Evolutionary conservation across 371 early-diverging fungal genomes (phyloP).

Genomic region (Caulochytrium protostelioides): DNA sequence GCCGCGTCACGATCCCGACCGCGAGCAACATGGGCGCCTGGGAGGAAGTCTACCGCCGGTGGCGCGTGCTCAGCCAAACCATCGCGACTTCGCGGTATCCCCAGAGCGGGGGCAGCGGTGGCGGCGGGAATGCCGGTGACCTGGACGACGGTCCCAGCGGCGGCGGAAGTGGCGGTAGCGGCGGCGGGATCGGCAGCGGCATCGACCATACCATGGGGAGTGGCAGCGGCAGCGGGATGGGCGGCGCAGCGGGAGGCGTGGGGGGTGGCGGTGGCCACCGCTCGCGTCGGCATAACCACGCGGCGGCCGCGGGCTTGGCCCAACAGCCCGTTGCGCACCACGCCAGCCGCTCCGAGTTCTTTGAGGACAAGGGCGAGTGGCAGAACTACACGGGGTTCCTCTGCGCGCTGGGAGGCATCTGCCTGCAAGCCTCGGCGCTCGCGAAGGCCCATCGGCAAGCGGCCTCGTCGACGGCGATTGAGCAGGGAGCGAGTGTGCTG

Average conservation of each 20-base stretch:
- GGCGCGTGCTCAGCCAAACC: conserved; percentile 23
- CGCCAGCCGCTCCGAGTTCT: no score
- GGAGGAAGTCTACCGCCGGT: conserved; percentile 63
- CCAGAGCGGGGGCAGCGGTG: no score
- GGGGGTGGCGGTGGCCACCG: conserved; percentile 5
- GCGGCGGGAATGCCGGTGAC: no score
- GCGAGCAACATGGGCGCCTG: conserved; percentile 61
- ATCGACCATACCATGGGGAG: conserved; percentile 21
- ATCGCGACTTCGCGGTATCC: background rate
- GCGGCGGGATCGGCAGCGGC: conserved; percentile 24
- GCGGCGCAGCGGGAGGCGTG: conserved; percentile 1
- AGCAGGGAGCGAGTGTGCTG: no score
- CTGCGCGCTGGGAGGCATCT: conserved; percentile 57
- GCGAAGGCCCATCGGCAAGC: no score
- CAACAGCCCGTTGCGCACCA: no score
- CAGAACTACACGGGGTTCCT: conserved; percentile 68
- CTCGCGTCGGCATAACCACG: no score
- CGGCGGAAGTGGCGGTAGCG: conserved; percentile 13
- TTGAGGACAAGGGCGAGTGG: conserved; percentile 37
- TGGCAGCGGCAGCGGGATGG: conserved; percentile 6
- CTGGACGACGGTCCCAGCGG: no score
- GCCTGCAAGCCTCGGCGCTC: conserved; percentile 27
- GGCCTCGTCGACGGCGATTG: no score
- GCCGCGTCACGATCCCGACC: conserved; percentile 42
- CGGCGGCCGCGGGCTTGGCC: no score